phyloP scores from a whole-genome alignment of 306 rosid genomes.

The Argentina anserina region DNA sequence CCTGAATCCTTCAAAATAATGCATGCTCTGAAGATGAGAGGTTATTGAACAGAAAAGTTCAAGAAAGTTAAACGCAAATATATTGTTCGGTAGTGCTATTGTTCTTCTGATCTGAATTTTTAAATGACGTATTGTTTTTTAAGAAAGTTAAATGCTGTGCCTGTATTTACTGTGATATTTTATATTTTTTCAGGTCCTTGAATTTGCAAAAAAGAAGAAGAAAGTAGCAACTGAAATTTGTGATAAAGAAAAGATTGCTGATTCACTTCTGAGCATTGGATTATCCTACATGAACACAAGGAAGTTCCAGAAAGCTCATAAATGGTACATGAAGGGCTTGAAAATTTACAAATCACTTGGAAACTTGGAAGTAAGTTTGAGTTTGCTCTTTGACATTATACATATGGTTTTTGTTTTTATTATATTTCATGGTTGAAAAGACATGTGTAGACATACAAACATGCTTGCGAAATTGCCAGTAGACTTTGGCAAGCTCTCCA shows the following conservation, averaged over 20 bases:
- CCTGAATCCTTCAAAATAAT: background rate
- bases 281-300: slow-evolving; percentile 81
- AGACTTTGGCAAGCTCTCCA: background rate
- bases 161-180: slow-evolving; percentile 15
- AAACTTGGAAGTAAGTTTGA: slow-evolving; percentile 65
- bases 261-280: slow-evolving; percentile 64
- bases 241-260: slow-evolving; percentile 73
- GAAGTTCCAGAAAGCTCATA: slow-evolving; percentile 58
- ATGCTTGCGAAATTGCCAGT: background rate
- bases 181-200: slow-evolving; percentile 50
- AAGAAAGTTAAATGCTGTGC: background rate
- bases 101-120: background rate
- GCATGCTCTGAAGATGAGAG: background rate
- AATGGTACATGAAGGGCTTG: slow-evolving; percentile 85
- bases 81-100: background rate
- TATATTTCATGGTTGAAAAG: background rate
- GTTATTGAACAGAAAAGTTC: background rate
- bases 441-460: background rate
- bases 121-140: too few relatives aligned
- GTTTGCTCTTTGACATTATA: slow-evolving; percentile 14
- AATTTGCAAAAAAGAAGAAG: slow-evolving; percentile 79
- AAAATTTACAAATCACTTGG: slow-evolving; percentile 60
- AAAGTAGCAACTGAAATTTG: slow-evolving; percentile 56
- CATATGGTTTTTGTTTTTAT: background rate
- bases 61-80: background rate